Evolutionary conservation across 176 grass and related monocot species (phyloP).

Genomic region (Saccharum spontaneum): DNA sequence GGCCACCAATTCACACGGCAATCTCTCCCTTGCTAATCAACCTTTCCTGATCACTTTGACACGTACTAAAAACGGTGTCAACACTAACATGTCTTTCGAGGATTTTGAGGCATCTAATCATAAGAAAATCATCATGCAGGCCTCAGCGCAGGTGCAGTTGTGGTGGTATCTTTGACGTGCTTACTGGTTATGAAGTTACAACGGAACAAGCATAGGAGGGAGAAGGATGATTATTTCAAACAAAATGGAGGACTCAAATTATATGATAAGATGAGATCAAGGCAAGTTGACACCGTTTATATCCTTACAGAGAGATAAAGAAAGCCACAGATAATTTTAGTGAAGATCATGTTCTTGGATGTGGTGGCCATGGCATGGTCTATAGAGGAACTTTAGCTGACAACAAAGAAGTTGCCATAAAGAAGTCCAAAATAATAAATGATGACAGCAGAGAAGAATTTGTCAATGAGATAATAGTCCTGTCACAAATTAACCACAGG

Average conservation of each 20-base stretch:
- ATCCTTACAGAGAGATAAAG: slow-evolving; percentile 53
- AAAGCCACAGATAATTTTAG: slow-evolving; percentile 43
- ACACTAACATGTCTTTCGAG: background rate
- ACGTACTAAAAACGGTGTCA: too few species aligned
- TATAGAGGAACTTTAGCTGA: slow-evolving; percentile 48
- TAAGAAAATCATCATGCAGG: slow-evolving; percentile 30
- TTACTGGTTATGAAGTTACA: slow-evolving; percentile 34
- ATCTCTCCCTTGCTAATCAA: too few species aligned
- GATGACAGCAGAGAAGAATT: slow-evolving; percentile 45
- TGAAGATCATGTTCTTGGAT: slow-evolving; percentile 34
- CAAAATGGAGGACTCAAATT: slow-evolving; percentile 48
- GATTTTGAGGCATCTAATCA: background rate
- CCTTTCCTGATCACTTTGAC: too few species aligned
- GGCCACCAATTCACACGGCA: too few species aligned
- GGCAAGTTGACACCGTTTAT: slow-evolving; percentile 33
- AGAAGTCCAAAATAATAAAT: slow-evolving; percentile 44
- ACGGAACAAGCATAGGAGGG: slow-evolving; percentile 26
- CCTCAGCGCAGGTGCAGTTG: slow-evolving; percentile 9
- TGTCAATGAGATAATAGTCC: slow-evolving; percentile 60
- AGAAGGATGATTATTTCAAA: slow-evolving; percentile 47
- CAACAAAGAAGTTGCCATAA: slow-evolving; percentile 46
- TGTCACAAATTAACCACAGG: slow-evolving; percentile 60
- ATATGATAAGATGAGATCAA: slow-evolving; percentile 47
- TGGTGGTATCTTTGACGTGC: slow-evolving; percentile 20
- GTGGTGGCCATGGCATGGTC: slow-evolving; percentile 52